Percentiles rank a stretch among this genome's conserved stretches.
Conservation (phyloP, 129 eudicot genomes). For the Chrysanthemum seticuspe region DNA sequence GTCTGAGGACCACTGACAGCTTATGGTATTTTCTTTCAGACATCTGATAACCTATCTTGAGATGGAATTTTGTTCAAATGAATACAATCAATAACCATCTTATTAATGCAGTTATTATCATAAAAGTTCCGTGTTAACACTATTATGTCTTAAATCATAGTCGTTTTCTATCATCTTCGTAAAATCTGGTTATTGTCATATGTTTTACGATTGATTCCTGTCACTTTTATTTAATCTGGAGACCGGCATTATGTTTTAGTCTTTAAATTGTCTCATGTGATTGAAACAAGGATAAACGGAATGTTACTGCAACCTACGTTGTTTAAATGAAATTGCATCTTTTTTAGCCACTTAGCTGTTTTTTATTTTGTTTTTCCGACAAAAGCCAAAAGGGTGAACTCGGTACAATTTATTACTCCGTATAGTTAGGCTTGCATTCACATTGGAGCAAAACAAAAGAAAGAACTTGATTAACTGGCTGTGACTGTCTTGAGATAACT, state of each 20-base stretch:
- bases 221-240: neutral
- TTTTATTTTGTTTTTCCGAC: too few relatives aligned
- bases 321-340: too few relatives aligned
- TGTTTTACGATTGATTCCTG: neutral
- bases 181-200: neutral
- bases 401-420: too few relatives aligned
- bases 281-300: too few relatives aligned
- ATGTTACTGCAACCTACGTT: too few relatives aligned
- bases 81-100: neutral
- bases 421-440: neutral
- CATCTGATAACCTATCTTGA: constrained; percentile 17
- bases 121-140: neutral
- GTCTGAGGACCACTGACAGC: constrained; percentile 22
- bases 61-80: neutral
- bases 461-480: neutral
- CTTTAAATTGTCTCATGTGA: too few relatives aligned
- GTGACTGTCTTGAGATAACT: neutral
- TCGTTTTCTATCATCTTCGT: constrained; percentile 19
- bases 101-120: neutral
- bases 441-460: neutral
- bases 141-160: neutral
- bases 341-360: neutral
- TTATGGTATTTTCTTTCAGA: constrained; percentile 23
- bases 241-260: neutral
- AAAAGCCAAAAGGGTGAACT: too few relatives aligned